Evolutionary conservation across 768 basidiomycete species (phyloP).

Genomic region (Russula sp.): DNA sequence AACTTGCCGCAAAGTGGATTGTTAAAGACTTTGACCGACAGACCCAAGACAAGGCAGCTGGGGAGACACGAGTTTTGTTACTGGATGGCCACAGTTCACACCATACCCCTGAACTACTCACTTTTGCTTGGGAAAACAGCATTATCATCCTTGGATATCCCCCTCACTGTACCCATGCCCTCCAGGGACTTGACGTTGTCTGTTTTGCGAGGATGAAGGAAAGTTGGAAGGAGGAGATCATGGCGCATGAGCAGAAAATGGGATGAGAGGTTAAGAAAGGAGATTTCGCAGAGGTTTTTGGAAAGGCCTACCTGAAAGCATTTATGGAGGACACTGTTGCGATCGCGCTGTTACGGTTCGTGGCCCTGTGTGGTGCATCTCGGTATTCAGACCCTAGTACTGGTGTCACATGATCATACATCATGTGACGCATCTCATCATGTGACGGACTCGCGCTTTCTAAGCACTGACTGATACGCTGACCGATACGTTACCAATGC

Average conservation of each 20-base stretch:
- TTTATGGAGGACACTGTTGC: conserved; percentile 30
- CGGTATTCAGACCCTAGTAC: no score
- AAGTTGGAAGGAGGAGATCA: conserved; percentile 12
- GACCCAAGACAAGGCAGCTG: conserved; percentile 35
- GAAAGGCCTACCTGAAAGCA: conserved; percentile 30
- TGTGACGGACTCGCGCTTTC: no score
- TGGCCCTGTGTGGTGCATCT: no score
- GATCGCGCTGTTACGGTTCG: no score
- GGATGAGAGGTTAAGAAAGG: conserved; percentile 23
- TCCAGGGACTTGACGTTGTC: conserved; percentile 42
- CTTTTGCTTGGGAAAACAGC: conserved; percentile 17
- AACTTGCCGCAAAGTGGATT: no score
- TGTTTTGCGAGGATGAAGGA: conserved; percentile 39
- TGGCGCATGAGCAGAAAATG: conserved; percentile 10
- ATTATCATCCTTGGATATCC: conserved; percentile 27
- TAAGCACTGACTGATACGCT: no score
- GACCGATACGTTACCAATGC: no score
- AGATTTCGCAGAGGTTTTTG: conserved; percentile 36
- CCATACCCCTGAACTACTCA: conserved; percentile 22
- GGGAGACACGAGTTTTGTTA: conserved; percentile 29
- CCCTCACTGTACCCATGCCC: conserved; percentile 35
- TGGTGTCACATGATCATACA: no score
- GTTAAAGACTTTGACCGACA: conserved; percentile 24
- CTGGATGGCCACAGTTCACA: no score
- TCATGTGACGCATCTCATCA: no score